These are phyloP conservation scores for Puccinia hordei DNA, from an alignment of 1,284 basidiomycete genomes.

Conservation along the genomic window DNA sequence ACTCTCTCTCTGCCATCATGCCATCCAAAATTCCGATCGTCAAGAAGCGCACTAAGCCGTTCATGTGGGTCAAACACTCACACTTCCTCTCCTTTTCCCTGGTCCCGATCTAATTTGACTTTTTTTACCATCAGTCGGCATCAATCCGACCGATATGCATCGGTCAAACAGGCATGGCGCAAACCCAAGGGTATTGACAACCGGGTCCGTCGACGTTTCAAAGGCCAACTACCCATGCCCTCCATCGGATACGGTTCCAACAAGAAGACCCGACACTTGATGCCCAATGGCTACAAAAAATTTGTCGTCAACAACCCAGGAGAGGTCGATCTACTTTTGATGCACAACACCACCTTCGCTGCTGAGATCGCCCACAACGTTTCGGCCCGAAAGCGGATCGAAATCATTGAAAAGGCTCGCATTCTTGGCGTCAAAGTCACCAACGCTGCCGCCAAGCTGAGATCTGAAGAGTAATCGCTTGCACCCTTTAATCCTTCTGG, in stretches of 20 bases:
- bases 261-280: slow-evolving; percentile 81
- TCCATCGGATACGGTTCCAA: slow-evolving; percentile 65
- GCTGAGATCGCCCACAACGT: slow-evolving; percentile 98
- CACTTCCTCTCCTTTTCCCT: not conserved
- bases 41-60: slow-evolving; percentile 92
- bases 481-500: not conserved
- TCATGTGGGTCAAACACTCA: slow-evolving; percentile 70
- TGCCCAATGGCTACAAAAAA: slow-evolving; percentile 92
- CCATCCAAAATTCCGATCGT: slow-evolving; percentile 71
- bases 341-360: slow-evolving; percentile 97
- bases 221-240: slow-evolving; percentile 92
- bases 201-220: slow-evolving; percentile 83
- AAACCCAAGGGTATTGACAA: slow-evolving; percentile 61
- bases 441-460: slow-evolving; percentile 89
- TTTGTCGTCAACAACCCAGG: slow-evolving; percentile 87
- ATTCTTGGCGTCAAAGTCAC: slow-evolving; percentile 69
- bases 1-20: slow-evolving; percentile 11
- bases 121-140: slow-evolving; percentile 76
- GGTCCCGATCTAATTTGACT: too few relatives aligned
- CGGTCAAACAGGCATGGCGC: slow-evolving; percentile 95
- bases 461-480: slow-evolving; percentile 75
- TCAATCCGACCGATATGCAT: slow-evolving; percentile 92
- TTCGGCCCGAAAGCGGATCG: slow-evolving; percentile 90
- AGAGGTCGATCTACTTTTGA: slow-evolving; percentile 88
- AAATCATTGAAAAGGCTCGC: slow-evolving; percentile 71